These are phyloP conservation scores for Aspergillus novofumigatus DNA, from an alignment of 2,329 filamentous ascomycete genomes.

Conservation along the genomic window DNA sequence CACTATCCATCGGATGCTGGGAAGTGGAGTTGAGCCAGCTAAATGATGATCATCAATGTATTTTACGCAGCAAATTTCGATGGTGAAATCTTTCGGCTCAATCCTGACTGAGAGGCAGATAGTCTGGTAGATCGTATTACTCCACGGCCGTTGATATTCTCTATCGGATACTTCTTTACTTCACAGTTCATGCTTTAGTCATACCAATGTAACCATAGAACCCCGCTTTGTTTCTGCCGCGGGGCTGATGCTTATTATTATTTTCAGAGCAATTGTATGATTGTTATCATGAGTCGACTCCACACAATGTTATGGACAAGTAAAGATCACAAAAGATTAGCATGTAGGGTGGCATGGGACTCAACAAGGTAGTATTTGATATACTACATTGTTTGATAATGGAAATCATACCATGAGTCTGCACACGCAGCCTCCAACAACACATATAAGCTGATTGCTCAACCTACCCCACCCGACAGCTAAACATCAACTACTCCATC, in stretches of 20 bases:
- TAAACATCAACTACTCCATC: neutral
- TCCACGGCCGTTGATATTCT: neutral
- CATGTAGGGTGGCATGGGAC: conserved; percentile 1
- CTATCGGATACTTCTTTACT: neutral
- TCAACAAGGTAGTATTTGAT: conserved; percentile 7
- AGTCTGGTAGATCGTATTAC: neutral
- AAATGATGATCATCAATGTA: neutral
- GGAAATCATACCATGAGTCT: neutral
- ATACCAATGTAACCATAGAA: conserved; percentile 5
- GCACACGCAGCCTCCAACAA: neutral
- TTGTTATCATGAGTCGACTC: neutral
- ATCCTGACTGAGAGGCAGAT: neutral
- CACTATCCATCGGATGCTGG: neutral
- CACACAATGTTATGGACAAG: neutral
- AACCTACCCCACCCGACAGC: neutral
- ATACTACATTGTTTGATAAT: conserved; percentile 11
- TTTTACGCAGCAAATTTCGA: neutral
- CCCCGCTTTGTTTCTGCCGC: conserved; percentile 4
- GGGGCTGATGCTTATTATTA: neutral
- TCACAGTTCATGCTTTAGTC: no score
- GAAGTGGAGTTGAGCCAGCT: neutral
- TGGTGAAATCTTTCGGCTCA: neutral
- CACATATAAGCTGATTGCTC: neutral
- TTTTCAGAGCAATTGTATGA: neutral
- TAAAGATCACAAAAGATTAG: neutral